Evolutionary conservation across 176 grass and related monocot genomes (phyloP).

Genomic region (Zoysia pacifica): DNA sequence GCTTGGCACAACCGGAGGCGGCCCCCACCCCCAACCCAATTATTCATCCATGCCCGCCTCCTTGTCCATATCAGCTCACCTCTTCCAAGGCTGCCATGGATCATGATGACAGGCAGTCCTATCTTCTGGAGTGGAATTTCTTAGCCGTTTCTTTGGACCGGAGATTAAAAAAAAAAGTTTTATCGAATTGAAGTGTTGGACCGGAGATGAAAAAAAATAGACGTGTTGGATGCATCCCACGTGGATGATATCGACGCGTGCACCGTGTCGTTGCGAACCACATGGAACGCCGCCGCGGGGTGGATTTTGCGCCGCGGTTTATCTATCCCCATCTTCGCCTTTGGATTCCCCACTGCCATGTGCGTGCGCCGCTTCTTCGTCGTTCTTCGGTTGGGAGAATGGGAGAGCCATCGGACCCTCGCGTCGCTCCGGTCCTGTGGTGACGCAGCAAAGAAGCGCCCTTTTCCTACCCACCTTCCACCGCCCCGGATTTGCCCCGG

Average conservation of each 20-base stretch:
- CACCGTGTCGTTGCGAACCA: neutral
- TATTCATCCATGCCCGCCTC: slow-evolving; percentile 13
- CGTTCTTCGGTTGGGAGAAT: neutral
- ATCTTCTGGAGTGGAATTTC: too few species aligned
- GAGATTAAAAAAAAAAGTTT: neutral
- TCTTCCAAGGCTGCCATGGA: slow-evolving; percentile 23
- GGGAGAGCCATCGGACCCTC: too few species aligned
- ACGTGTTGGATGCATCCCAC: neutral
- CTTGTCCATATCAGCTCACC: slow-evolving; percentile 15
- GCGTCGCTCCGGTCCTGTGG: neutral
- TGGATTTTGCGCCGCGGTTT: neutral
- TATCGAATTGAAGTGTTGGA: neutral
- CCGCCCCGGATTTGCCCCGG: slow-evolving; percentile 25
- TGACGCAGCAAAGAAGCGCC: neutral
- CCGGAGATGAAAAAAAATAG: neutral
- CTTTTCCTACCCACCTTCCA: slow-evolving; percentile 35
- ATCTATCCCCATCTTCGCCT: neutral
- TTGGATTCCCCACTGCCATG: neutral
- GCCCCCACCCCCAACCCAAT: slow-evolving; percentile 23
- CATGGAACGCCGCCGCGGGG: neutral
- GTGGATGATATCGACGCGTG: neutral
- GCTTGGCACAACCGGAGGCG: neutral
- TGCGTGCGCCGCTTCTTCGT: neutral
- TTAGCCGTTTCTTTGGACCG: too few species aligned
- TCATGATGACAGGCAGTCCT: neutral